Evolutionary conservation across 371 early-diverging fungal species (phyloP).

Genomic region (Smittium mucronatum): DNA sequence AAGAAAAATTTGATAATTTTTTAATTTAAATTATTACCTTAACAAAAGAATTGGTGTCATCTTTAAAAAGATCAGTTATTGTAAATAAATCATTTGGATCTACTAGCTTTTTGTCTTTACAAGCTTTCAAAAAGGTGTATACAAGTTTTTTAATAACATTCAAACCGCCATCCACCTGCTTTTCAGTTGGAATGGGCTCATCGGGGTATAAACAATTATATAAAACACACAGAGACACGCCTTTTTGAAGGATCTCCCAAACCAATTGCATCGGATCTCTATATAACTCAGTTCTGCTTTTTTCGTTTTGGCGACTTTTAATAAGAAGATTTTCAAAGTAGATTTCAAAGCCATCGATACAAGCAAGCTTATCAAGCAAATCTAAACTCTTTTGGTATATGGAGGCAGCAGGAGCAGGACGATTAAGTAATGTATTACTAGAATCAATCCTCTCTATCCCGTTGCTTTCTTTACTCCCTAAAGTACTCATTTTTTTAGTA

Average conservation of each 20-base stretch:
- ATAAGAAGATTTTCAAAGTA: constrained; percentile 25
- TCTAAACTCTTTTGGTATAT: constrained; percentile 32
- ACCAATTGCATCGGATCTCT: constrained; percentile 72
- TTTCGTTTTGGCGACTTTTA: constrained; percentile 17
- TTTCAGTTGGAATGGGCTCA: constrained; percentile 34
- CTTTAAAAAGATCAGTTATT: constrained; percentile 75
- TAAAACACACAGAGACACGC: constrained; percentile 68
- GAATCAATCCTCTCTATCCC: background rate
- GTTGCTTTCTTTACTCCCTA: background rate
- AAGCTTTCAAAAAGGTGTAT: constrained; percentile 52
- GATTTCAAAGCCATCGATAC: constrained; percentile 27
- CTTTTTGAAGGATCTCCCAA: constrained; percentile 81
- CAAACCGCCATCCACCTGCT: constrained; percentile 36
- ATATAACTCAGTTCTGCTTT: constrained; percentile 16
- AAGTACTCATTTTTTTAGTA: too few relatives aligned
- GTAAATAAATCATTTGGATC: constrained; percentile 70
- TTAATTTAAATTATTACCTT: constrained; percentile 44
- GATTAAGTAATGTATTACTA: constrained; percentile 23
- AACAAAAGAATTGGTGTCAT: constrained; percentile 90
- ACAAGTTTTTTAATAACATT: constrained; percentile 45
- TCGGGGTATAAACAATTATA: constrained; percentile 61
- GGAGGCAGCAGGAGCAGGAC: constrained; percentile 28
- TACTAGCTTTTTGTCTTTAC: constrained; percentile 72
- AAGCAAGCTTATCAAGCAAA: constrained; percentile 32
- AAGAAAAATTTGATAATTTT: constrained; percentile 19